These are phyloP conservation scores for Candida orba DNA, from an alignment of 805 yeast species.

Conservation along the genomic window DNA sequence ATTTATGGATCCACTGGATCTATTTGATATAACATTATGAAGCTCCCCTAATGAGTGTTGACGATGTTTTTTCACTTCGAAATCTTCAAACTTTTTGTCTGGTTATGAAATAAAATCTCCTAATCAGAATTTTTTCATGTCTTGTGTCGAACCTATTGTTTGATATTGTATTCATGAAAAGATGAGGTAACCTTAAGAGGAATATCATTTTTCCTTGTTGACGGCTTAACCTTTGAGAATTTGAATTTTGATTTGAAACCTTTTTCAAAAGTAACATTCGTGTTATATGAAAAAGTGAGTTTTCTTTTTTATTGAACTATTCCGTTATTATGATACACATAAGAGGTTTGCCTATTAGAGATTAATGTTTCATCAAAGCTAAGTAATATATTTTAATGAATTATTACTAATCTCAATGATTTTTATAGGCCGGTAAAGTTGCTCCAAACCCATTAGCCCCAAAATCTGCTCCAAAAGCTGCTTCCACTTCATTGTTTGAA, in stretches of 20 bases:
- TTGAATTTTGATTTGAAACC: neutral
- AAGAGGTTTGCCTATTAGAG: neutral
- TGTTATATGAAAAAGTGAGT: neutral
- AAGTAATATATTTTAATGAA: neutral
- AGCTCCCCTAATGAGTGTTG: conserved; percentile 24
- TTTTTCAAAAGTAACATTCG: neutral
- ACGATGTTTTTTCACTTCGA: conserved; percentile 18
- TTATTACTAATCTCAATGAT: conserved; percentile 9
- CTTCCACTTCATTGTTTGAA: conserved; percentile 46
- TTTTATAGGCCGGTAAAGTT: conserved; percentile 47
- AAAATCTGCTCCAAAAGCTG: conserved; percentile 53
- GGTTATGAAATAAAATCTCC: neutral
- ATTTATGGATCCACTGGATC: neutral
- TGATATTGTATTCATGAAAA: too few relatives aligned
- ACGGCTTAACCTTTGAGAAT: neutral
- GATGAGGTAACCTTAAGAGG: too few relatives aligned
- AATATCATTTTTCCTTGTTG: too few relatives aligned
- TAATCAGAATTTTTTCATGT: too few relatives aligned
- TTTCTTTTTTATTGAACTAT: neutral
- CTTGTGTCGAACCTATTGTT: too few relatives aligned
- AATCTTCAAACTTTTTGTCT: too few relatives aligned
- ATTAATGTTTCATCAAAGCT: neutral
- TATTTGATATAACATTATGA: conserved; percentile 18
- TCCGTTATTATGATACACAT: neutral
- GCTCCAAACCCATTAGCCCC: conserved; percentile 98